Conservation (phyloP, 768 basidiomycete species). For the Grammothele lineata region DNA sequence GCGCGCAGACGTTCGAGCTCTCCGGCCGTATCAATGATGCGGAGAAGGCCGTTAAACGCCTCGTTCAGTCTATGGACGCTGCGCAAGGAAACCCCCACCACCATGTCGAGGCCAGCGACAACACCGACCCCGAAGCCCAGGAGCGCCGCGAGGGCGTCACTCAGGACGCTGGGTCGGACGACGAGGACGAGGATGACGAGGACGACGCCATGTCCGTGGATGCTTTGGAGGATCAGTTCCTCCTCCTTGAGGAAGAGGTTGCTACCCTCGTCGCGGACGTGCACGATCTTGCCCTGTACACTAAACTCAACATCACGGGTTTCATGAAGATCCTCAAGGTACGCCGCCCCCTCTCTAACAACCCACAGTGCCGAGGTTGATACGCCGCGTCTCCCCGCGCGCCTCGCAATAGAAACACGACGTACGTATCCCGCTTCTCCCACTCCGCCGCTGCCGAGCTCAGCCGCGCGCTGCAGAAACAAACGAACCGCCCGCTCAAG, state of each 20-base stretch:
- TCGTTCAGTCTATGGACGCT: constrained; percentile 56
- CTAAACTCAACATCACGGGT: constrained; percentile 96
- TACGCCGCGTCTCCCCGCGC: constrained; percentile 6
- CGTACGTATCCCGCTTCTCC: constrained; percentile 37
- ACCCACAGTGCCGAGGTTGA: neutral
- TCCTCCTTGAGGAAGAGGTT: constrained; percentile 87
- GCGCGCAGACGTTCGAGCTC: constrained; percentile 69
- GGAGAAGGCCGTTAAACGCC: constrained; percentile 72
- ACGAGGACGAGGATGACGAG: constrained; percentile 41
- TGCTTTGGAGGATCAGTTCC: constrained; percentile 82
- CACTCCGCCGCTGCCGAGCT: neutral
- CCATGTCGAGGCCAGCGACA: constrained; percentile 11
- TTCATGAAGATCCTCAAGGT: constrained; percentile 99
- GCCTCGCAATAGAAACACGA: constrained; percentile 78
- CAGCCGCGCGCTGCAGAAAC: constrained; percentile 59
- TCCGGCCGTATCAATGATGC: constrained; percentile 77
- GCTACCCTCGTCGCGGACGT: constrained; percentile 92
- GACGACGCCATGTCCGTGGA: constrained; percentile 57
- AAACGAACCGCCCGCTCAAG: constrained; percentile 79
- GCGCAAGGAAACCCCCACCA: constrained; percentile 15
- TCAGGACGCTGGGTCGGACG: constrained; percentile 71
- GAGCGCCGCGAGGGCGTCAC: constrained; percentile 40
- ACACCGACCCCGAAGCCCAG: constrained; percentile 52
- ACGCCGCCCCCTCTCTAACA: constrained; percentile 11
- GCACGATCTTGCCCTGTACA: constrained; percentile 87